Evolutionary conservation across 176 grass and related monocot genomes (phyloP), one percentile per base, ranked within the genome.

Genomic region (Puccinellia tenuiflora): DNA sequence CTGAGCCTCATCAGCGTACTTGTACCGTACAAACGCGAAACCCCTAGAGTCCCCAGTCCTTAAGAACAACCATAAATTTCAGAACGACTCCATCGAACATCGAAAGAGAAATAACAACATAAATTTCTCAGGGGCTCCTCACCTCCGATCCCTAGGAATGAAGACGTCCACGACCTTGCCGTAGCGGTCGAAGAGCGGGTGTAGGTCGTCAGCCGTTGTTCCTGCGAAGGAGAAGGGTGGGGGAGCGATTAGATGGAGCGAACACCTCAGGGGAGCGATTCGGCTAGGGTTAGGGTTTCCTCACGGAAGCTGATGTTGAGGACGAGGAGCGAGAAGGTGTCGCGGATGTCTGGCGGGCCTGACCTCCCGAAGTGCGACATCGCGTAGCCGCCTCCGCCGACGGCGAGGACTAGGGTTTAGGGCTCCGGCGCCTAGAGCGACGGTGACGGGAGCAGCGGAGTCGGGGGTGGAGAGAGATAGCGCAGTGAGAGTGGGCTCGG

Each of bases 361-460:
- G 92, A 93, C 76, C 92, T 90, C 48, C 96, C 96, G 72, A 98
- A 98, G 83, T 98, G 96, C 85, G 96, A 95, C 96, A 98, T 98
- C 67, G 54, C 83, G 1, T 10, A 7, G 21, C 30, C 70, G 35
- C 62, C 47, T 21, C 14, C 24, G 45, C 24, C 38, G 70, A 4
- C 60, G 70, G 59, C 50, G 56, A 62, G 28, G 65, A 0, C 55
- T 82, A 84, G 85, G 85, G 72, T 81, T 81, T 92, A 87, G 78
- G 78, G 80, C 76, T 85, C 88, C 88, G 81, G 85, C 83, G 79
- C 25, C 65, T 63, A 26, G 67, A 29, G 39, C 6, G 8, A 17
- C 52, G 61, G 37, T 39, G 54, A 61, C 40, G 46, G 50, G 54
- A 61, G 83, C 34, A n/a, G 72, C n/a, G 45, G 33, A 59, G 39